Conservation (phyloP, 2,329 filamentous ascomycete species). For the Colletotrichum magnum region DNA sequence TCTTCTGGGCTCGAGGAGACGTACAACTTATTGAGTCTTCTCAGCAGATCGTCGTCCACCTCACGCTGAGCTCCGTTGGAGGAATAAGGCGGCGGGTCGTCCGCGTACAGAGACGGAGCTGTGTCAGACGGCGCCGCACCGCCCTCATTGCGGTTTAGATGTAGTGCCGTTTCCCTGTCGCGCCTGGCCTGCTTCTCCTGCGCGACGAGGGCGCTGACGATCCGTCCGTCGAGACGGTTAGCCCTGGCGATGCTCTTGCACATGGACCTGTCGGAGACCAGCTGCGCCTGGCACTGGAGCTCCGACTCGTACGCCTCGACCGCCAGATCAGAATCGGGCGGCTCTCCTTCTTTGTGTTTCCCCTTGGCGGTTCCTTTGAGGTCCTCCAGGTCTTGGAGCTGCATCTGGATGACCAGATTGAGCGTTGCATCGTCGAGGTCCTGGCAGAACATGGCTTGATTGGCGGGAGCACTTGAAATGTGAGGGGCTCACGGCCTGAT, state of each 20-base stretch:
- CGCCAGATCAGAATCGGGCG: conserved; percentile 36
- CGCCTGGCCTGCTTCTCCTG: conserved; percentile 18
- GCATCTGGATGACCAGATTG: conserved; percentile 41
- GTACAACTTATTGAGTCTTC: background rate
- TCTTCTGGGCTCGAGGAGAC: background rate
- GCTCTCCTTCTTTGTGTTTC: conserved; percentile 32
- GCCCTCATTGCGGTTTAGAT: background rate
- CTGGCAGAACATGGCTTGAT: conserved; percentile 1
- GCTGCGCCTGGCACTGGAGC: conserved; percentile 21
- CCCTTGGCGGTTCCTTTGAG: conserved; percentile 28
- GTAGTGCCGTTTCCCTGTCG: conserved; percentile 12
- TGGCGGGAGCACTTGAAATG: conserved; percentile 43
- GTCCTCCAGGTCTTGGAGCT: conserved; percentile 39
- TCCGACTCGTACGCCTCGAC: conserved; percentile 37
- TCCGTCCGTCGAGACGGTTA: conserved; percentile 43
- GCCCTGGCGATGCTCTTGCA: conserved; percentile 42
- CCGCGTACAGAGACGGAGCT: background rate
- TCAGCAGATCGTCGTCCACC: background rate
- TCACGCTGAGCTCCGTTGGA: background rate
- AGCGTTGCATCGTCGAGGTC: conserved; percentile 38
- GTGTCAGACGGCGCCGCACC: background rate
- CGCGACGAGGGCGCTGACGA: background rate
- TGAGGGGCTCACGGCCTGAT: too few relatives aligned
- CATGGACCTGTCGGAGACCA: conserved; percentile 38
- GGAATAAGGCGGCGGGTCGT: background rate